These are phyloP conservation scores for Neofusicoccum umdonicola DNA, from an alignment of 2,329 filamentous ascomycete genomes.

Conservation along the genomic window DNA sequence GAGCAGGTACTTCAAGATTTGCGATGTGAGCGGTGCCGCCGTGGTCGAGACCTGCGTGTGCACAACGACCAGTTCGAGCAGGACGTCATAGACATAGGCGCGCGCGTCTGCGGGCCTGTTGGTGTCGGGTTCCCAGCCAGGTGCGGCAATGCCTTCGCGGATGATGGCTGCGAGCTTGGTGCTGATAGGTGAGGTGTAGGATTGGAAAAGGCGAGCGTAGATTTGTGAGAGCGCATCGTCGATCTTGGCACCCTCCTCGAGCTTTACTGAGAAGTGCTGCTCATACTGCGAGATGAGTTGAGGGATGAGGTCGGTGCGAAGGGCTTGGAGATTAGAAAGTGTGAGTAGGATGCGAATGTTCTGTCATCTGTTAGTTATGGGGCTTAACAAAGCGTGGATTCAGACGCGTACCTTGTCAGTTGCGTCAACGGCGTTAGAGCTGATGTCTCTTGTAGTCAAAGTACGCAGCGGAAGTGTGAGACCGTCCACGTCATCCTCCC, in stretches of 20 bases:
- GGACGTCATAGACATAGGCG: constrained; percentile 84
- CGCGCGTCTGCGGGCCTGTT: constrained; percentile 68
- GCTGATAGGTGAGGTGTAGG: constrained; percentile 79
- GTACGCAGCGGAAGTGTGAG: constrained; percentile 34
- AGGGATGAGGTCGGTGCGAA: constrained; percentile 79
- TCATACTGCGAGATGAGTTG: constrained; percentile 91
- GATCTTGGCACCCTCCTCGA: constrained; percentile 91
- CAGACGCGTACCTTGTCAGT: constrained; percentile 31
- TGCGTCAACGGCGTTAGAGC: constrained; percentile 35
- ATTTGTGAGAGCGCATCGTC: constrained; percentile 88
- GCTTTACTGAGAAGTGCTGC: constrained; percentile 86
- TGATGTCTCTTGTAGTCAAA: constrained; percentile 22
- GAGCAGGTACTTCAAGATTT: constrained; percentile 82
- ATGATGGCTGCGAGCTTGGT: constrained; percentile 54
- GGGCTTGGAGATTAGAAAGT: constrained; percentile 82
- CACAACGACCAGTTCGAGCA: constrained; percentile 82
- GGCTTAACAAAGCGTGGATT: neutral
- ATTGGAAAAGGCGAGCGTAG: constrained; percentile 84
- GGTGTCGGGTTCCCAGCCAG: constrained; percentile 66
- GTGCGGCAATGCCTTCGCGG: constrained; percentile 66
- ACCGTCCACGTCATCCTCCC: constrained; percentile 53
- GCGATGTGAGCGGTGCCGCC: constrained; percentile 69
- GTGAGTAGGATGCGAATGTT: constrained; percentile 92
- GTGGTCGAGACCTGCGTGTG: constrained; percentile 68
- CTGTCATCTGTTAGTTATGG: constrained; percentile 45